phyloP scores from a whole-genome alignment of 441 rosid species.

The Euphorbia celastroides region DNA sequence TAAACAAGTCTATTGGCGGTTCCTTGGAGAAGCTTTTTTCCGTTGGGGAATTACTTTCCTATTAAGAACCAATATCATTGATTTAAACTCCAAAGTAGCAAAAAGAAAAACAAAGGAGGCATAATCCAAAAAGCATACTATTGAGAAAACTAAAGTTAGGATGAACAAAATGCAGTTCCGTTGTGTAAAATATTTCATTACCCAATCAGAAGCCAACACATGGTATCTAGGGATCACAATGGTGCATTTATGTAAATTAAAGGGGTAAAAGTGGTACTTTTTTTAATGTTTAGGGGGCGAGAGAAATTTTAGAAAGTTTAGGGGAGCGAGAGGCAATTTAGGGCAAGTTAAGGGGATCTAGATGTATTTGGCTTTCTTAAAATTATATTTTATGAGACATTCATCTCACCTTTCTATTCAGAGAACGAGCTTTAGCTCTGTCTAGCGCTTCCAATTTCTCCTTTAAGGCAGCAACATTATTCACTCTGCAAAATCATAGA shows the following conservation, averaged over 20 bases:
- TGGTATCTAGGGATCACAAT: no score
- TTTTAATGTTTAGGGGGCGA: no score
- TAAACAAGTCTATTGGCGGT: slow-evolving; percentile 43
- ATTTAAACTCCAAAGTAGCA: slow-evolving; percentile 16
- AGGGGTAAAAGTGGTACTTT: no score
- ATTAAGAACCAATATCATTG: slow-evolving; percentile 18
- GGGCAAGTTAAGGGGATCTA: no score
- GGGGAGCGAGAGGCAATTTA: no score
- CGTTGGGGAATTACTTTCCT: slow-evolving; percentile 35
- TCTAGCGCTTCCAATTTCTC: slow-evolving; percentile 35
- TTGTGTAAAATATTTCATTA: background rate
- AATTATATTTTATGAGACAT: background rate
- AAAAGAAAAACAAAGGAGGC: slow-evolving; percentile 9
- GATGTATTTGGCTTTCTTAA: no score
- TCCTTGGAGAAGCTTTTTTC: slow-evolving; percentile 22
- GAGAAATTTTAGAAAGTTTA: no score
- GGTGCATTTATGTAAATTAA: no score
- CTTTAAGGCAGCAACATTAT: slow-evolving; percentile 18
- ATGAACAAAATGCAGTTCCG: background rate
- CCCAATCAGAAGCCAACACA: no score
- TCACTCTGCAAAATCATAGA: slow-evolving; percentile 25
- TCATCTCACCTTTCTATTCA: slow-evolving; percentile 39
- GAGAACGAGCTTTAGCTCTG: slow-evolving; percentile 29
- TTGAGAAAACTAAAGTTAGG: background rate
- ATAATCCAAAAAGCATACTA: slow-evolving; percentile 12